Evolutionary conservation across 768 basidiomycete species (phyloP), one percentile per base, ranked within the genome.

Genomic region (Suillus placidus): DNA sequence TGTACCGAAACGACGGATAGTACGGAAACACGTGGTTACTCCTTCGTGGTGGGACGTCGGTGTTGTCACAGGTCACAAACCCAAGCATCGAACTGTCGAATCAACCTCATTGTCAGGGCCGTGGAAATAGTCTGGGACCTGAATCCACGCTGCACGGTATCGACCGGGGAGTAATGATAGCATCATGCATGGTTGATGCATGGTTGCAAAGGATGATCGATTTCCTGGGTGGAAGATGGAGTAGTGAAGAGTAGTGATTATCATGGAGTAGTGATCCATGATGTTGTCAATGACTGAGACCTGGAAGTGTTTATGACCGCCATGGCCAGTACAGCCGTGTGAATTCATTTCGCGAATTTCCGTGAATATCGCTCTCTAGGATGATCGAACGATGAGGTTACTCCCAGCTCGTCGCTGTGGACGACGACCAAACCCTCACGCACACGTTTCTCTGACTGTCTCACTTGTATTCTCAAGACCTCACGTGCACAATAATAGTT

Each of bases 401-500:
- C 55, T 57, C 55, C 37, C 57, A 58, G 57, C 26, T 30, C 38
- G 26, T 58, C 38, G 38, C 26, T 40, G 57, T 30, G 38, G 37
- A 26, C 57, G 38, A 18, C 57, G 16, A 23, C 37, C 0, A 10
- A 40, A 26, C 38, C 6, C 38, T 20, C 26, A 38, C 38, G 38
- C 38, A 13, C 26, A 5, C 2, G 9, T 40, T 26, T 58, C 38
- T 16, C 6, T 40, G 16, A 23, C 57, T 26, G 16, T 7, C 26
- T 54, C 4, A n/a, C 43, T 64, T 49, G 35, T 52, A 42, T 37
- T 45, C 56, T n/a, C 16, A n/a, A 57, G 12, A 51, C 35, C 37
- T 34, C 16, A 51, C 26, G 26, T 26, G 26, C 62, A 49, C 65
- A 69, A 71, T 73, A 67, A 73, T 75, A 73, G 56, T 55, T 43